Conservation (phyloP, 176 grass and related monocot species). For the Ananas comosus region DNA sequence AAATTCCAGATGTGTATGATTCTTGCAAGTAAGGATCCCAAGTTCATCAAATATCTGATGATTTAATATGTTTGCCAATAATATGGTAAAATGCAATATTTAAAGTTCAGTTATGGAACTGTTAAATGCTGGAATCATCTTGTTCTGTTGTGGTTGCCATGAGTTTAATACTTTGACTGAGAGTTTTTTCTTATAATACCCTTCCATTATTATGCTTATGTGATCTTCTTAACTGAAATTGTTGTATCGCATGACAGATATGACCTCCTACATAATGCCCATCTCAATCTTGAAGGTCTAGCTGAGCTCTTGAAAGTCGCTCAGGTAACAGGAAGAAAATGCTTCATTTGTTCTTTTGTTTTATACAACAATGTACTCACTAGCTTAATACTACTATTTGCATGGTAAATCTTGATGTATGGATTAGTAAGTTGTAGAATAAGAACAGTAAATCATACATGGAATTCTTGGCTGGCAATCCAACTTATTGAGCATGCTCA, state of each 20-base stretch:
- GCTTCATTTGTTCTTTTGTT: constrained; percentile 15
- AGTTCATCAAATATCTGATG: not conserved
- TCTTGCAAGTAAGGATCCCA: constrained; percentile 71
- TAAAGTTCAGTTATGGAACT: too few relatives aligned
- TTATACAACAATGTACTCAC: not conserved
- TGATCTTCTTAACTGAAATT: constrained; percentile 10
- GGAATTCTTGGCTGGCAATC: too few relatives aligned
- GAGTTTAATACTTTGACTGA: not conserved
- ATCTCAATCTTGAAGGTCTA: constrained; percentile 87
- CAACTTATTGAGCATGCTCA: too few relatives aligned
- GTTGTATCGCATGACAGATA: constrained; percentile 45
- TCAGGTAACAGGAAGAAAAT: constrained; percentile 44
- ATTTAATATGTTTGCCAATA: not conserved
- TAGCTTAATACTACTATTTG: too few relatives aligned
- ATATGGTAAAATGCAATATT: not conserved
- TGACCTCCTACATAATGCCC: constrained; percentile 84
- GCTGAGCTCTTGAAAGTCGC: constrained; percentile 79
- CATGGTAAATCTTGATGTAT: too few relatives aligned
- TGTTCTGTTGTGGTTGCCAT: too few relatives aligned
- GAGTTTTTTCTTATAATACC: not conserved
- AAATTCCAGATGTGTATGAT: constrained; percentile 92
- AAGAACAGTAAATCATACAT: too few relatives aligned
- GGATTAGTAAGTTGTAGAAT: too few relatives aligned
- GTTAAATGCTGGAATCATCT: too few relatives aligned
- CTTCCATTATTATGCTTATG: constrained; percentile 21